Evolutionary conservation across 148 eudicot genomes (phyloP), one percentile per base, ranked within the genome.

Genomic region (Beta vulgaris): DNA sequence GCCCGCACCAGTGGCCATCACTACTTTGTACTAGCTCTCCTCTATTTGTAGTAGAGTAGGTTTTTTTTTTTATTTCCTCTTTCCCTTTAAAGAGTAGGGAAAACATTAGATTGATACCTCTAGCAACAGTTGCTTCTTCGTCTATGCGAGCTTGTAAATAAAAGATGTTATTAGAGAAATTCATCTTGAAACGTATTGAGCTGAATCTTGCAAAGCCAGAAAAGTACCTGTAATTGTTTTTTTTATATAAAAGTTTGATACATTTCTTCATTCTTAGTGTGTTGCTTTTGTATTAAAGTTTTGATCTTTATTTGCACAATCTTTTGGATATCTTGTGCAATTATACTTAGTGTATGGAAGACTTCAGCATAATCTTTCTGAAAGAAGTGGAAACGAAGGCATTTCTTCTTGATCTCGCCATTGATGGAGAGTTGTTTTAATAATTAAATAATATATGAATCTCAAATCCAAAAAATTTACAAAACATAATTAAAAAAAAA

Each of bases 121-220:
- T 49, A 81, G 73, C 62, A 40, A 35, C 73, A 32, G 23, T 75
- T 54, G 49, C 72, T 69, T 75, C 75, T 65, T 65, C 58, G 15
- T 46, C n/a, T n/a, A n/a, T 29, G 46, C 60, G 69, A 67, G 73
- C 28, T 39, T 81, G 80, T 77, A 68, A 67, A 81, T 77, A 71
- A 75, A 75, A 72, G 73, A 75, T 78, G 77, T 67, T 57, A 57
- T 54, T 76, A 57, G 79, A 72, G 79, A 46, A 76, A 76, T 72
- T 72, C 59, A 53, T 67, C 79, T 72, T 64, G 42, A 55, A 76
- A 62, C 67, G 51, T 66, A 68, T 81, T 81, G 68, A 72, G 26
- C 54, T 58, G 68, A 76, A 63, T 76, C 80, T 65, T 81, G 76
- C 71, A 75, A 69, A 62, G 55, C 42, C 67, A 42, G 82, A 31